Conservation (phyloP, 345 rosid species). For the Gossypium raimondii region DNA sequence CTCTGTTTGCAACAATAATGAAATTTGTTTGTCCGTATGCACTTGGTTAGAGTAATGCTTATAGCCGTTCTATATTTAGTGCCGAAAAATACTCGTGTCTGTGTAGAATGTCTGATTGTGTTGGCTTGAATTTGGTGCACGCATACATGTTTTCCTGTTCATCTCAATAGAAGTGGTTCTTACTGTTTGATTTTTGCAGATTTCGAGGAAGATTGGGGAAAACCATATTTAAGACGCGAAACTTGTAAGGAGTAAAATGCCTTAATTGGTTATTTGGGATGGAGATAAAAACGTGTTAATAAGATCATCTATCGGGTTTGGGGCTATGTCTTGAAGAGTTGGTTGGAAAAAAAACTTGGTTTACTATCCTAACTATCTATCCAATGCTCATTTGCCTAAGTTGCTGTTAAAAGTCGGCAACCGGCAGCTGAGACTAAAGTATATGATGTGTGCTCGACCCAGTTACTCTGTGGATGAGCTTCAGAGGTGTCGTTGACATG, state of each 20-base stretch:
- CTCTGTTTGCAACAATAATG: background rate
- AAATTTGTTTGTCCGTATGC: background rate
- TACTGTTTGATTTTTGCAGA: constrained; percentile 22
- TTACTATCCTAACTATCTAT: constrained; percentile 28
- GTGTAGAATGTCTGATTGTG: background rate
- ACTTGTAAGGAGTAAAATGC: constrained; percentile 36
- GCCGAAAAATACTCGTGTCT: background rate
- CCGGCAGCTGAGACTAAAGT: constrained; percentile 16
- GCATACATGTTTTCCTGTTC: background rate
- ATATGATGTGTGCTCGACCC: constrained; percentile 9
- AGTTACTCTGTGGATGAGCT: constrained; percentile 17
- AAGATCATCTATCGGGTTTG: constrained; percentile 32
- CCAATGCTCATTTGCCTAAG: constrained; percentile 23
- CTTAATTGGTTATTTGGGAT: constrained; percentile 36
- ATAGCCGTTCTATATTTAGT: background rate
- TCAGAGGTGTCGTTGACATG: constrained; percentile 6
- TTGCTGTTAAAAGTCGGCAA: constrained; percentile 21
- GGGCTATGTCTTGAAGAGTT: constrained; percentile 27
- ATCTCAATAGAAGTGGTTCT: background rate
- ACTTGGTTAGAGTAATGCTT: background rate
- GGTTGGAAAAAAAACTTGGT: constrained; percentile 30
- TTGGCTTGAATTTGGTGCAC: background rate
- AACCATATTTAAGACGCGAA: constrained; percentile 32
- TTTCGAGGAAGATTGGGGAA: constrained; percentile 23
- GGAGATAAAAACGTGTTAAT: constrained; percentile 38